Conservation (phyloP, 2,329 filamentous ascomycete genomes). For the Diplodia sapinea region DNA sequence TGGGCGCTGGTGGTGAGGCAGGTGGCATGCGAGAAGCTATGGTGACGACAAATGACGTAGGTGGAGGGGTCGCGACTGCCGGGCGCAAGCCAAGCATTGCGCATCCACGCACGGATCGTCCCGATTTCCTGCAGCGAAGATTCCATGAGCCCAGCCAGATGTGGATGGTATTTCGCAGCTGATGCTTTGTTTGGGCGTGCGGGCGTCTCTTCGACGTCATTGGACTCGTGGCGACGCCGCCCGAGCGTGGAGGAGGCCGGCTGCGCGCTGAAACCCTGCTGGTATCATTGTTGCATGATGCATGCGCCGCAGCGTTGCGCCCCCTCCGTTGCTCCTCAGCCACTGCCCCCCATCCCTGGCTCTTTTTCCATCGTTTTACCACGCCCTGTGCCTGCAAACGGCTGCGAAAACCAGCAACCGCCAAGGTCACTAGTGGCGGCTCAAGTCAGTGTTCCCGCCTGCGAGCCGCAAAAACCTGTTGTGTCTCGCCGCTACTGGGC, state of each 20-base stretch:
- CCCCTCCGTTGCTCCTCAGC: neutral
- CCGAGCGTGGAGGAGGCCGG: neutral
- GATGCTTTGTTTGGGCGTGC: neutral
- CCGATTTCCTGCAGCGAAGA: conserved; percentile 4
- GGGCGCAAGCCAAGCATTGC: conserved; percentile 5
- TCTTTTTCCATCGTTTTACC: too few relatives aligned
- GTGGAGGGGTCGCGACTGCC: conserved; percentile 15
- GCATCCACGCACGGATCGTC: conserved; percentile 24
- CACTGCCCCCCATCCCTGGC: neutral
- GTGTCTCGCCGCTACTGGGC: neutral
- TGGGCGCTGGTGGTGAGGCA: neutral
- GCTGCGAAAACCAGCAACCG: conserved; percentile 6
- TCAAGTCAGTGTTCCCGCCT: neutral
- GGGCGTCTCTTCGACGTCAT: conserved; percentile 7
- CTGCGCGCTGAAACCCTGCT: conserved; percentile 8
- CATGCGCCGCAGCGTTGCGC: conserved; percentile 6
- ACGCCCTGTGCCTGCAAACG: neutral
- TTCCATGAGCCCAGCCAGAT: neutral
- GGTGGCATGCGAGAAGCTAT: neutral
- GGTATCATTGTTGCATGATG: conserved; percentile 14
- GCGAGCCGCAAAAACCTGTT: conserved; percentile 3
- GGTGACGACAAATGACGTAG: conserved; percentile 24
- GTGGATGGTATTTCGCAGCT: neutral
- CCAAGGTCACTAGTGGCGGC: neutral
- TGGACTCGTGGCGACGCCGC: conserved; percentile 7